Conservation (phyloP, 768 basidiomycete species). For the Daedaleopsis nitida region DNA sequence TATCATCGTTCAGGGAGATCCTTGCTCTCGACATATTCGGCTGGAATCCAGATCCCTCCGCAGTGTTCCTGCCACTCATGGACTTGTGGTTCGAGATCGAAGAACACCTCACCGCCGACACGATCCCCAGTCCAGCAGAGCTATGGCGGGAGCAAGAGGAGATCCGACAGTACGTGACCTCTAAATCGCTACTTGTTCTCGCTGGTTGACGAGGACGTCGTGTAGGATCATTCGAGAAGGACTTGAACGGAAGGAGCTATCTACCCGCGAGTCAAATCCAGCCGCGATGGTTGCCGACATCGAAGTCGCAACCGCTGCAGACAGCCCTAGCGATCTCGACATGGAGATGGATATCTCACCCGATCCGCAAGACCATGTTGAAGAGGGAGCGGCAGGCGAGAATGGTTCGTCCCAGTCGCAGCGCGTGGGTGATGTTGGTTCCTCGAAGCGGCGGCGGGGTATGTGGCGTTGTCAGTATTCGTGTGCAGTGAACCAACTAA, state of each 20-base stretch:
- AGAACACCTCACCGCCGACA: constrained; percentile 3
- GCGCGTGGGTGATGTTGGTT: too few relatives aligned
- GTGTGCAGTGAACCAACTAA: too few relatives aligned
- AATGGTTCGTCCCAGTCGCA: too few relatives aligned
- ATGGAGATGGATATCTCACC: too few relatives aligned
- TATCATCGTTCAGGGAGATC: not conserved
- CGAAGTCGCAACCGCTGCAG: too few relatives aligned
- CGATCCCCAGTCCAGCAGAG: not conserved
- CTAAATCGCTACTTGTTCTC: not conserved
- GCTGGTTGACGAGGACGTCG: not conserved
- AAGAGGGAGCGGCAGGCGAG: too few relatives aligned
- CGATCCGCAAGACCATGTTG: too few relatives aligned
- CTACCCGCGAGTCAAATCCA: too few relatives aligned
- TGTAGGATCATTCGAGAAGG: not conserved
- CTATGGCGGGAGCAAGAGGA: constrained; percentile 3
- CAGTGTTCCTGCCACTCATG: not conserved
- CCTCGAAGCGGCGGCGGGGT: too few relatives aligned
- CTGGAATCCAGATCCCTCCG: not conserved
- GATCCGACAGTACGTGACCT: not conserved
- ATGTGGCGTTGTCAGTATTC: too few relatives aligned
- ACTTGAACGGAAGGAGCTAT: not conserved
- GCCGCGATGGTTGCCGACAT: too few relatives aligned
- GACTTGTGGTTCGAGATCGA: constrained; percentile 11
- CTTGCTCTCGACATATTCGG: not conserved
- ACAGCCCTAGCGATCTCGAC: too few relatives aligned